Percentiles rank a stretch among this genome's conserved stretches.
Conservation (phyloP, 2,329 filamentous ascomycete genomes). For the Myriosclerotinia curreyana region DNA sequence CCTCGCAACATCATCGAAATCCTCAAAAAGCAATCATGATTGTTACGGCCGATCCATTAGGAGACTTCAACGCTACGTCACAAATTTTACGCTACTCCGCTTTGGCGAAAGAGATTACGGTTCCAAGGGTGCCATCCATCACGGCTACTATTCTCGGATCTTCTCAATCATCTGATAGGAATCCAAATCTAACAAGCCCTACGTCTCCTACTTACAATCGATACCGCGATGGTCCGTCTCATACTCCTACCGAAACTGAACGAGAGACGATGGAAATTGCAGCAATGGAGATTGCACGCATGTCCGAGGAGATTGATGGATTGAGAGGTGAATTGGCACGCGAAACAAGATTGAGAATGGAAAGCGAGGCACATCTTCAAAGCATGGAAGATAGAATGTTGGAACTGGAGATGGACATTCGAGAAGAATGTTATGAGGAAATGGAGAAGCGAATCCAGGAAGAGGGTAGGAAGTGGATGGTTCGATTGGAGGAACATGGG, state of each 20-base stretch:
- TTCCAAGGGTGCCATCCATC: conserved; percentile 81
- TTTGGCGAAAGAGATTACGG: conserved; percentile 86
- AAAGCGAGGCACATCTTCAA: conserved; percentile 72
- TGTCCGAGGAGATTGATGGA: conserved; percentile 73
- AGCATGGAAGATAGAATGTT: conserved; percentile 59
- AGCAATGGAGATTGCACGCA: conserved; percentile 74
- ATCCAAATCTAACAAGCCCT: not conserved
- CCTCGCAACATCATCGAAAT: conserved; percentile 43
- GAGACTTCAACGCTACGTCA: conserved; percentile 94
- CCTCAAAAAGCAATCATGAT: conserved; percentile 94
- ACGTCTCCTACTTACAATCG: conserved; percentile 31
- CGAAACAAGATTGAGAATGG: conserved; percentile 66
- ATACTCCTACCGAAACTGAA: conserved; percentile 44
- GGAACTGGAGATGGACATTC: conserved; percentile 75
- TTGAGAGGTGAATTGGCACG: conserved; percentile 66
- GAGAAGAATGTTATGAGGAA: conserved; percentile 84
- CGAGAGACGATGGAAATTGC: conserved; percentile 78
- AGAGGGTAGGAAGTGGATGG: conserved; percentile 80
- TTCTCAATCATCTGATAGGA: conserved; percentile 6
- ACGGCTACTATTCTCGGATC: conserved; percentile 60
- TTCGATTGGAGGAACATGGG: conserved; percentile 71
- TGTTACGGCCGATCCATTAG: conserved; percentile 86
- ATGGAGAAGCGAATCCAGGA: conserved; percentile 75
- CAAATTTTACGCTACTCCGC: conserved; percentile 95
- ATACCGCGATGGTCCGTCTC: conserved; percentile 35